These are phyloP conservation scores for Ambrosia artemisiifolia DNA, from an alignment of 129 eudicot genomes.

Conservation along the genomic window DNA sequence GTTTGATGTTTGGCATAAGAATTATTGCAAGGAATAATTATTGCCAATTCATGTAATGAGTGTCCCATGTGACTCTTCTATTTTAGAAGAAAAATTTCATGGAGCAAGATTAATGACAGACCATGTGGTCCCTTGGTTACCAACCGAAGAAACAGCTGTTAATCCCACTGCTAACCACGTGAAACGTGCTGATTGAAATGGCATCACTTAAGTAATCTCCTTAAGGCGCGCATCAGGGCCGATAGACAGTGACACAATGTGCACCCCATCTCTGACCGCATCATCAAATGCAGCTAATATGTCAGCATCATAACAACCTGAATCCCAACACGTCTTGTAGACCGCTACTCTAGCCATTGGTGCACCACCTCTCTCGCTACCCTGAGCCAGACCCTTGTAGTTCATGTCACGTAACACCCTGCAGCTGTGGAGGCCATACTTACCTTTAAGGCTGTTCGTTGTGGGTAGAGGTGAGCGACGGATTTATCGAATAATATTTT, in stretches of 20 bases:
- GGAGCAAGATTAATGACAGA: slow-evolving; percentile 81
- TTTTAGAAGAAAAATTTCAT: no score
- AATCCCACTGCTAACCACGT: slow-evolving; percentile 78
- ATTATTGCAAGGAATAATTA: no score
- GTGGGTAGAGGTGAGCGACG: no score
- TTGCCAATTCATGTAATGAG: no score
- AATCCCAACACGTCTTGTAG: slow-evolving; percentile 85
- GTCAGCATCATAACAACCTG: slow-evolving; percentile 82
- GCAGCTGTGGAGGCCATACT: slow-evolving; percentile 82
- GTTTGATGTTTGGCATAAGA: no score
- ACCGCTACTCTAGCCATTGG: slow-evolving; percentile 88
- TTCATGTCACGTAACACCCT: slow-evolving; percentile 75
- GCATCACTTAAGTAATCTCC: slow-evolving; percentile 82
- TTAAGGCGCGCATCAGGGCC: slow-evolving; percentile 80
- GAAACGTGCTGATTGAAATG: slow-evolving; percentile 77
- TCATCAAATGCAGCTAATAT: slow-evolving; percentile 87
- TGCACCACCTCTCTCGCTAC: slow-evolving; percentile 85
- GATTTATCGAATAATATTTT: no score
- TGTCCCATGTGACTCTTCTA: no score
- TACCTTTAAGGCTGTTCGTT: no score
- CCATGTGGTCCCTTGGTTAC: slow-evolving; percentile 60
- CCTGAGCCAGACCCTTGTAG: slow-evolving; percentile 63
- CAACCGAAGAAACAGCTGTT: slow-evolving; percentile 75
- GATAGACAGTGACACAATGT: slow-evolving; percentile 64
- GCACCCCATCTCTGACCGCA: slow-evolving; percentile 85